Evolutionary conservation across 2,329 filamentous ascomycete genomes (phyloP).

Genomic region (Diaporthe citriasiana): DNA sequence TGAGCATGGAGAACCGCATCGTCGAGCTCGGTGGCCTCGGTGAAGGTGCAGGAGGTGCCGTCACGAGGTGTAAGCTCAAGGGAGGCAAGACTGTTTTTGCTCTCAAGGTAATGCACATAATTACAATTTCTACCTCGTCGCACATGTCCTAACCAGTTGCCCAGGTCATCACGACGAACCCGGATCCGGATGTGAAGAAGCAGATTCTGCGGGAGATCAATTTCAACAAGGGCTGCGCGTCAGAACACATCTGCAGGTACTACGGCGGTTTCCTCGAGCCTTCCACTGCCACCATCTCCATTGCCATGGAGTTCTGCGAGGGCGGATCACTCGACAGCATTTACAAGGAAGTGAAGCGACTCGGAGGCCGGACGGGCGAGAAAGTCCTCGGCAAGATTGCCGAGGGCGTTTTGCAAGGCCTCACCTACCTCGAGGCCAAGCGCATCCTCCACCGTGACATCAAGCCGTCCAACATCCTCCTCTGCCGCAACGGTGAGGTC

Average conservation of each 20-base stretch:
- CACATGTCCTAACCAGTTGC: constrained; percentile 29
- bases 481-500: constrained; percentile 92
- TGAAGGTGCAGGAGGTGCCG: constrained; percentile 95
- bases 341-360: constrained; percentile 96
- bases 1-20: constrained; percentile 89
- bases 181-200: constrained; percentile 97
- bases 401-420: constrained; percentile 91
- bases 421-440: constrained; percentile 94
- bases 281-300: constrained; percentile 95
- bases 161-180: constrained; percentile 97
- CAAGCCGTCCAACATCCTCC: constrained; percentile 96
- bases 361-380: constrained; percentile 94
- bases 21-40: constrained; percentile 90
- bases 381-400: constrained; percentile 98
- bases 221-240: constrained; percentile 98
- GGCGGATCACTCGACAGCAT: constrained; percentile 96
- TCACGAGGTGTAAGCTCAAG: constrained; percentile 90
- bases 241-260: constrained; percentile 96
- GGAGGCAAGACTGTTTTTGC: constrained; percentile 96
- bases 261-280: constrained; percentile 98
- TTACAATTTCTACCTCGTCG: constrained; percentile 38
- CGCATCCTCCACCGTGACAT: constrained; percentile 99
- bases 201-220: constrained; percentile 96
- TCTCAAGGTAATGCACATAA: constrained; percentile 77
- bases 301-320: constrained; percentile 99